phyloP scores from a whole-genome alignment of 129 eudicot species.

The Artemisia argyi region DNA sequence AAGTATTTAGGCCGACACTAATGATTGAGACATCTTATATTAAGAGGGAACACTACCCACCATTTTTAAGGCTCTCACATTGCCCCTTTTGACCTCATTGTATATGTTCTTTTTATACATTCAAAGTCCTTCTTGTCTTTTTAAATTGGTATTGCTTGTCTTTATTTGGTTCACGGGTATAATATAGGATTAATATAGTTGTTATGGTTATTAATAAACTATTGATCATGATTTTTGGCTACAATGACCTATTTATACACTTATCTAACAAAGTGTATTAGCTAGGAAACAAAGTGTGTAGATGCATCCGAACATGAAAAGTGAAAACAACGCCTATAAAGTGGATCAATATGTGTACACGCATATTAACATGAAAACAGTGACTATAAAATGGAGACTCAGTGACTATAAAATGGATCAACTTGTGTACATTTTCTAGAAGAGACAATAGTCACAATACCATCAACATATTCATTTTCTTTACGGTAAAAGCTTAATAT shows the following conservation, averaged over 20 bases:
- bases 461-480: no score
- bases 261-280: no score
- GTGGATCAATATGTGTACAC: no score
- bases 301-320: no score
- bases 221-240: background rate
- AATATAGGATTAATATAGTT: background rate
- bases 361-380: no score
- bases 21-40: conserved; percentile 28
- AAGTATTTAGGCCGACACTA: background rate
- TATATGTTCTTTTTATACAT: conserved; percentile 11
- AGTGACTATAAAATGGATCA: no score
- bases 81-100: conserved; percentile 20
- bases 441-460: no score
- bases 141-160: conserved; percentile 2
- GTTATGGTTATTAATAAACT: background rate
- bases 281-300: no score
- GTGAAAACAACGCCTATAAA: no score
- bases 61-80: conserved; percentile 23
- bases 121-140: conserved; percentile 9
- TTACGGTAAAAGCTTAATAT: no score
- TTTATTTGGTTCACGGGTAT: background rate
- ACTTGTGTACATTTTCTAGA: no score
- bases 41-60: conserved; percentile 30
- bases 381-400: no score
- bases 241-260: background rate